phyloP scores from a whole-genome alignment of 2,329 filamentous ascomycete species.

The Trichoderma simmonsii region DNA sequence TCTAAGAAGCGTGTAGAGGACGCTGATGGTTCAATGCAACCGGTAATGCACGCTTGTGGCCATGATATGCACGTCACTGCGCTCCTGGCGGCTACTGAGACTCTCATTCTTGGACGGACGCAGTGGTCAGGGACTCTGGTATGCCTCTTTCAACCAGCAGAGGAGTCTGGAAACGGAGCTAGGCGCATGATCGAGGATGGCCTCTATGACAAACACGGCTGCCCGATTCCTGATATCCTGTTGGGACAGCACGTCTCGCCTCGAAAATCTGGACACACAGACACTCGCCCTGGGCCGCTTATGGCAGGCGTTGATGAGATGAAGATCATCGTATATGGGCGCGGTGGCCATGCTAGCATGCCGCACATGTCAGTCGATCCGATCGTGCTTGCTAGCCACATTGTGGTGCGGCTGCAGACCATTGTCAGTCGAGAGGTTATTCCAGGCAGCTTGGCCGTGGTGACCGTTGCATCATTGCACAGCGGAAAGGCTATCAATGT shows the following conservation, averaged over 20 bases:
- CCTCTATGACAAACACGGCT: conserved; percentile 26
- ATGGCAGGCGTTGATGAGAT: too few relatives aligned
- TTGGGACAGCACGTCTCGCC: conserved; percentile 34
- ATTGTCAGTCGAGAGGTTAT: conserved; percentile 32
- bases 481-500: too few relatives aligned
- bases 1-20: not conserved
- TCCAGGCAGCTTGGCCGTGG: conserved; percentile 18
- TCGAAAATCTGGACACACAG: too few relatives aligned
- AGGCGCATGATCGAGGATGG: conserved; percentile 39
- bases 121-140: conserved; percentile 62
- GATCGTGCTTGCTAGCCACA: conserved; percentile 40
- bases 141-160: conserved; percentile 64
- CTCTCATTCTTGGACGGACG: conserved; percentile 42
- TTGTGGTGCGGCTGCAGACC: conserved; percentile 37
- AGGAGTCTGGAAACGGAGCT: conserved; percentile 62
- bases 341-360: conserved; percentile 41
- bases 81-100: conserved; percentile 53
- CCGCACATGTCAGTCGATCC: conserved; percentile 47
- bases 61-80: conserved; percentile 63
- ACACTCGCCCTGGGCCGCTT: too few relatives aligned
- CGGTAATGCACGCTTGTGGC: conserved; percentile 67
- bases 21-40: conserved; percentile 31
- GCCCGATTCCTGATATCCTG: conserved; percentile 34
- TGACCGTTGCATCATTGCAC: too few relatives aligned
- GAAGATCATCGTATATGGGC: conserved; percentile 30